Evolutionary conservation across 2,329 filamentous ascomycete genomes (phyloP).

Genomic region (Hymenoscyphus repandus): DNA sequence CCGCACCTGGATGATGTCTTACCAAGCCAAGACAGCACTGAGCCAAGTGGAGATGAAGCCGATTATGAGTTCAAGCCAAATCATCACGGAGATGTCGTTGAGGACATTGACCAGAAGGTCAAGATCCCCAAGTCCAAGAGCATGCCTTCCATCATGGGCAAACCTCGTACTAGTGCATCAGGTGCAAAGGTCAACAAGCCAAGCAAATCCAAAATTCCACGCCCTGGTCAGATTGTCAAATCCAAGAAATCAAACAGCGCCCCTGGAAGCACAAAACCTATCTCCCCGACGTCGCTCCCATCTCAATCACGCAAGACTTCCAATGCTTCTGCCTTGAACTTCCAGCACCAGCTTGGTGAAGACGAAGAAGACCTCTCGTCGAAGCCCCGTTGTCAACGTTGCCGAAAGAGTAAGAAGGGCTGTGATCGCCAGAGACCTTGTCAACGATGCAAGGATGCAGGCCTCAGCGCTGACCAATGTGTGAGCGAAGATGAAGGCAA

Average conservation of each 20-base stretch:
- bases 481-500: constrained; percentile 98
- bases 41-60: constrained; percentile 57
- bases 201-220: constrained; percentile 37
- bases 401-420: constrained; percentile 99
- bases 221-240: constrained; percentile 36
- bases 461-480: constrained; percentile 87
- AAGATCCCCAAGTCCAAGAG: constrained; percentile 39
- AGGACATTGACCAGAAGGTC: constrained; percentile 25
- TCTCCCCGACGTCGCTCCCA: constrained; percentile 63
- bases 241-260: constrained; percentile 43
- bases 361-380: constrained; percentile 90
- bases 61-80: constrained; percentile 40
- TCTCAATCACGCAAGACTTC: constrained; percentile 71
- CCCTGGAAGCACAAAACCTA: constrained; percentile 38
- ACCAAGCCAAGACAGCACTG: constrained; percentile 52
- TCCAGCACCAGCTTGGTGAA: constrained; percentile 53
- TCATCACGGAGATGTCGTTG: constrained; percentile 21
- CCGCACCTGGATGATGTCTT: constrained; percentile 46
- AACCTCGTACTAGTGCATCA: constrained; percentile 35
- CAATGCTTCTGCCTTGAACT: constrained; percentile 59
- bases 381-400: constrained; percentile 95
- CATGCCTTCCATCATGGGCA: constrained; percentile 32
- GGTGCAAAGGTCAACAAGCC: constrained; percentile 40
- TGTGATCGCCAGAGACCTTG: constrained; percentile 96
- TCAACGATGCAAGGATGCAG: constrained; percentile 91